Evolutionary conservation across 768 basidiomycete genomes (phyloP), one percentile per base, ranked within the genome.

Genomic region (Mycena olivaceomarginata): DNA sequence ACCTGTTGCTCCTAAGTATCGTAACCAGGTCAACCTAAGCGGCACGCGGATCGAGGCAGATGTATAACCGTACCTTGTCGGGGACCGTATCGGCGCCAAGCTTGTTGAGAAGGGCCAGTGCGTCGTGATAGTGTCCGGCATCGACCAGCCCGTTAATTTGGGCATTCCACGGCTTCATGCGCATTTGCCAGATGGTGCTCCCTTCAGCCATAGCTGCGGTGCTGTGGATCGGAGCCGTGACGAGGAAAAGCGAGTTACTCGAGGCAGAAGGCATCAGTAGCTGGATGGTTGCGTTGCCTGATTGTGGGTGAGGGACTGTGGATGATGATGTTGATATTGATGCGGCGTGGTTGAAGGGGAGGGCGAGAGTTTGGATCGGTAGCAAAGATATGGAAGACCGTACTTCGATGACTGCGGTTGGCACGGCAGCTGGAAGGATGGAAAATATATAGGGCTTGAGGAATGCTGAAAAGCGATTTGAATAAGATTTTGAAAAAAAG

Each of bases 101-200:
- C 0, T 87, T 92, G 66, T 95, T 93, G 10, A 98, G 86, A 7
- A 98, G 86, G 2, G 94, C 90, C n/a, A 97, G 88, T 0, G 96
- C 97, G 81, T 98, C 95, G 0, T 89, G 87, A 82, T 97, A 97
- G 45, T 89, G 85, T 0, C 93, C 94, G 4, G 84, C 88, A 43
- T 87, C 83, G 4, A 97, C 92, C 22, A 98, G 89, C 80, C 97
- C 96, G 77, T 98, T 96, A 16, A 98, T 90, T 80, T 98, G 96
- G 25, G 93, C 91, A 8, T 91, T 89, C 94, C 97, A 95, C 0
- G 93, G 86, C 78, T 89, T 91, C 90, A 97, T 94, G 10, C 81
- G 77, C 63, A 98, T 87, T 43, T 89, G 88, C 97, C 97, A 98
- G 76, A 99, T 88, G 1, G 92, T 90, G 76, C 93, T 94, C 3